Conservation (phyloP, 257 asterid genomes). For the Solanum lignicaule region DNA sequence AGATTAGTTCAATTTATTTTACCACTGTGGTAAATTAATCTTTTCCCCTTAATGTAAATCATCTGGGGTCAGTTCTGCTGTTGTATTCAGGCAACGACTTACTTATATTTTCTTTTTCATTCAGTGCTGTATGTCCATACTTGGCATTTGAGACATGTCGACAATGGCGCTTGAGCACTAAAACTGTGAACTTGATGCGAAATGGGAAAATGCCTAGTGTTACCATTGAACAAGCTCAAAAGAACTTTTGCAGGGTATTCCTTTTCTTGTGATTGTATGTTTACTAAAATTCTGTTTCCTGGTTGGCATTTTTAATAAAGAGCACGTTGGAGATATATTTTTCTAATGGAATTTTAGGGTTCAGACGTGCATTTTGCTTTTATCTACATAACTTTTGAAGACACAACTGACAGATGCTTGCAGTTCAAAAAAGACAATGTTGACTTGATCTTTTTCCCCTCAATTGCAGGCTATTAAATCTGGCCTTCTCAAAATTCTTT, state of each 20-base stretch:
- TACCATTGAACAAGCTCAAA: slow-evolving; percentile 95
- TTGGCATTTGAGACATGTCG: slow-evolving; percentile 96
- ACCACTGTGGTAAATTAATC: not conserved
- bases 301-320: not conserved
- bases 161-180: slow-evolving; percentile 96
- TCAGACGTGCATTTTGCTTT: not conserved
- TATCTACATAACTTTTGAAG: not conserved
- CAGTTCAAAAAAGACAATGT: not conserved
- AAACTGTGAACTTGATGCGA: slow-evolving; percentile 96
- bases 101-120: not conserved
- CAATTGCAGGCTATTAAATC: slow-evolving; percentile 69
- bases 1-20: not conserved
- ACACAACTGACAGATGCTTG: not conserved
- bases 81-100: not conserved
- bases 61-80: not conserved
- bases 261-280: not conserved
- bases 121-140: slow-evolving; percentile 96
- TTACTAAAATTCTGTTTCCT: not conserved
- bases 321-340: not conserved
- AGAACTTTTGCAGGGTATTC: slow-evolving; percentile 83
- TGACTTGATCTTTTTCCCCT: not conserved
- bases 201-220: slow-evolving; percentile 99
- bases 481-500: slow-evolving; percentile 88
- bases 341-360: not conserved
- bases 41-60: not conserved